Base-by-base conservation (phyloP, 306 rosid species). In the Quercus berberidifolia region DNA sequence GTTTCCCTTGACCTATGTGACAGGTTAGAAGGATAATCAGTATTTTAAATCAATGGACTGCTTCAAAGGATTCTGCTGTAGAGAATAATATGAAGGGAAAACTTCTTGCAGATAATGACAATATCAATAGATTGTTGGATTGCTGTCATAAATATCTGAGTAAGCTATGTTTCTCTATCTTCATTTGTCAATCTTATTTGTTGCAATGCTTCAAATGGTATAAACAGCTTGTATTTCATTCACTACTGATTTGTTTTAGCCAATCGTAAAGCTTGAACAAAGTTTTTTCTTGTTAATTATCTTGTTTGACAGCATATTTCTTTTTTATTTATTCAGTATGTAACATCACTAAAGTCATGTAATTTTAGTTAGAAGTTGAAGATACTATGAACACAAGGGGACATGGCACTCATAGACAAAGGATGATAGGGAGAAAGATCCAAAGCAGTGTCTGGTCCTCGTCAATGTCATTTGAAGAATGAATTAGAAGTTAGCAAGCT, bases 11-110 rank as follows among this genome's bases (percentile, higher is more conserved):
- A 91, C 87, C 77, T 56, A 67, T 74, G 58, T 65, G 25, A 60
- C 84, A 95, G 98, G 89, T 90, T 46, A 78, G 85, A 84, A 89
- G 88, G 87, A 91, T 92, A 59, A 85, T 85, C 83, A 43, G 83
- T 81, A 89, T 95, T 81, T 81, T 92, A 84, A 85, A 88, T 80
- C 91, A 75, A 12, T 90, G 97, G 99, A 84, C 81, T 75, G 84
- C 91, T 76, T 80, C 75, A 54, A 90, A 81, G 79, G 89, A 88
- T 79, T 64, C 56, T 38, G 28, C 60, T 43, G 74, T 80, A 30
- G 79, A 76, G 60, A 83, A 55, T 73, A 75, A 78, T 30, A 70
- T 68, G 69, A 68, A 52, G 28, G 86, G 67, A 17, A 82, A 79
- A 63, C 74, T 46, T 82, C 20, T 38, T 52, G 75, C 78, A 21